A percentile compares a stretch with the other conserved stretches of the same genome.
These are phyloP conservation scores for Clarireedia paspali DNA, from an alignment of 2,329 filamentous ascomycete species.

Conservation along the genomic window DNA sequence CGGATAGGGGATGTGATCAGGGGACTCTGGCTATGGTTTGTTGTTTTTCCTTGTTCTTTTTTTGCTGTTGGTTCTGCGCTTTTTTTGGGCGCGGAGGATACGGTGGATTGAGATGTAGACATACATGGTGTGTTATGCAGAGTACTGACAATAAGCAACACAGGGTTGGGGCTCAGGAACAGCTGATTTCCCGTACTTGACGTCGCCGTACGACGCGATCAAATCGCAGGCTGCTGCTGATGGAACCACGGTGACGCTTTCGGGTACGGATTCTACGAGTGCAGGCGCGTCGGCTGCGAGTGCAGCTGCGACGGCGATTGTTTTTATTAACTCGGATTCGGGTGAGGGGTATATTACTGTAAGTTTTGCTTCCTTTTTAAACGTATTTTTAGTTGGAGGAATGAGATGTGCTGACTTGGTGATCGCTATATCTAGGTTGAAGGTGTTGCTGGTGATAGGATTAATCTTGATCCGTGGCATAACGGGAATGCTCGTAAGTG, in stretches of 20 bases:
- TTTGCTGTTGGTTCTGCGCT: background rate
- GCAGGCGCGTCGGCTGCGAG: constrained; percentile 20
- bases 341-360: constrained; percentile 56
- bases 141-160: background rate
- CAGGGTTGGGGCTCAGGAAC: constrained; percentile 7
- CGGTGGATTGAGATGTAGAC: too few species aligned
- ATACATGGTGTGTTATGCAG: too few species aligned
- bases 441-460: constrained; percentile 42
- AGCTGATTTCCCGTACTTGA: constrained; percentile 33
- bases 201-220: constrained; percentile 48
- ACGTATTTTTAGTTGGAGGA: too few species aligned
- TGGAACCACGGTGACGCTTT: constrained; percentile 45
- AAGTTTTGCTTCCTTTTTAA: background rate
- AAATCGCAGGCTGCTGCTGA: constrained; percentile 46
- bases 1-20: constrained; percentile 51
- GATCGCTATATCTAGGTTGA: constrained; percentile 16
- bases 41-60: background rate
- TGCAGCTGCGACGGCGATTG: constrained; percentile 55
- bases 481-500: constrained; percentile 23
- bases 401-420: too few species aligned
- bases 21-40: constrained; percentile 57
- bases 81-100: too few species aligned
- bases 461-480: constrained; percentile 61
- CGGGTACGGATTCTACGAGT: constrained; percentile 41
- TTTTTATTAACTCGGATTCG: constrained; percentile 60